Evolutionary conservation across 139 green algal genomes (phyloP).

Genomic region (Deuterostichococcus epilithicus): DNA sequence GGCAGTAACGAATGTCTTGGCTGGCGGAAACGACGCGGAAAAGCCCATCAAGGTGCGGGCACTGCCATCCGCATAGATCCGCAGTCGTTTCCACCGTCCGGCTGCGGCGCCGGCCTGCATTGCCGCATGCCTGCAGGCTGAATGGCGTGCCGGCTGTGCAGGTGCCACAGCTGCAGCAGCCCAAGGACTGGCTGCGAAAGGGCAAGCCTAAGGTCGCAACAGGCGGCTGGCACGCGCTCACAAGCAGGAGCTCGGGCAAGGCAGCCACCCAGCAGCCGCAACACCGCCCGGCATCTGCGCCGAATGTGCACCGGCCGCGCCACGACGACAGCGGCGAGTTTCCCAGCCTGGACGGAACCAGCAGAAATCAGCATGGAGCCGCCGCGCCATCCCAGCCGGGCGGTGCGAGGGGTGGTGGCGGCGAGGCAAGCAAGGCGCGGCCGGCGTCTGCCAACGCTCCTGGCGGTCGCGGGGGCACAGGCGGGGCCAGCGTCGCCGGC

Average conservation of each 20-base stretch:
- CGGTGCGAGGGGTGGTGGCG: too few species aligned
- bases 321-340: not conserved
- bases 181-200: not conserved
- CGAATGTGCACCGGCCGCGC: not conserved
- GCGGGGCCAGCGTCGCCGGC: too few species aligned
- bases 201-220: not conserved
- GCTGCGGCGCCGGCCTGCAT: too few species aligned
- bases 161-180: not conserved
- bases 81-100: too few species aligned
- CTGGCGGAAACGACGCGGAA: not conserved
- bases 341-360: not conserved
- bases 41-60: not conserved
- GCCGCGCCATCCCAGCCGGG: too few species aligned
- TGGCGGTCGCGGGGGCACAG: too few species aligned
- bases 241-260: not conserved
- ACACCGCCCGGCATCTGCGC: not conserved
- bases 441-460: too few species aligned
- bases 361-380: not conserved
- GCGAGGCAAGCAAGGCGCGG: too few species aligned
- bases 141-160: not conserved
- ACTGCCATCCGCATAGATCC: too few species aligned
- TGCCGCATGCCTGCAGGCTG: too few species aligned
- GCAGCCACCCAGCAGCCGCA: not conserved
- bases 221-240: not conserved
- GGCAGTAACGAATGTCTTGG: not conserved